Base-by-base conservation (phyloP, 169 alveolate genomes). In the Babesia bigemina region DNA sequence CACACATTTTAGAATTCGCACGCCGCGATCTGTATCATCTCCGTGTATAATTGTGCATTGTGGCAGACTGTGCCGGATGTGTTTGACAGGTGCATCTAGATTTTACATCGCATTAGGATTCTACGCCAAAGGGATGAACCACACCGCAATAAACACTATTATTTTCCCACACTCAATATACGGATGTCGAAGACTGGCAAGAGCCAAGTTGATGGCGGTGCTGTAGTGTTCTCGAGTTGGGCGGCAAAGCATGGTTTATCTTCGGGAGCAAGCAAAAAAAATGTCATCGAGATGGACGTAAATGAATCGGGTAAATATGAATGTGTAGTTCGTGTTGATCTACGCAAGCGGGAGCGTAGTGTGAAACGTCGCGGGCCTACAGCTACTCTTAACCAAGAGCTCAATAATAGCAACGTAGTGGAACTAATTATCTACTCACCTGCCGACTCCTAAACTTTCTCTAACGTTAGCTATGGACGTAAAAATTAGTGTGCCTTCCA, bases 251-350 rank as follows among this genome's bases (percentile, higher is more conserved):
- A 11, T 29, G 53, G 57, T 33, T 53, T 65, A 19, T n/a, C 33
- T 17, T 63, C 9, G 11, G 60, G n/a, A 26, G 10, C 55, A 17
- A 28, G 13, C 17, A 14, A 26, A 24, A 10, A 22, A n/a, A 1
- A 42, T 11, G 39, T 1, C n/a, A n/a, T 52, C 26, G 76, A 67
- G 58, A 67, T 67, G 76, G 66, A 52, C 9, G 21, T 53, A 4
- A 36, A n/a, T 22, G 76, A 53, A 33, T 39, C 58, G 3, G 76
- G 76, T 0, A 55, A n/a, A 12, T 67, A 67, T 53, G 58, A 50
- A 9, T 67, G 66, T 50, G 53, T 49, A 0, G n/a, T 67, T 52
- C 29, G 44, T 29, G 76, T 67, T 36, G 55, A 7, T 17, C 39
- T 67, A 28, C 76, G 66, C 17, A 50, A 36, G 76, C 50, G 50